phyloP scores from a whole-genome alignment of 306 rosid genomes.

The Cyamopsis tetragonoloba region DNA sequence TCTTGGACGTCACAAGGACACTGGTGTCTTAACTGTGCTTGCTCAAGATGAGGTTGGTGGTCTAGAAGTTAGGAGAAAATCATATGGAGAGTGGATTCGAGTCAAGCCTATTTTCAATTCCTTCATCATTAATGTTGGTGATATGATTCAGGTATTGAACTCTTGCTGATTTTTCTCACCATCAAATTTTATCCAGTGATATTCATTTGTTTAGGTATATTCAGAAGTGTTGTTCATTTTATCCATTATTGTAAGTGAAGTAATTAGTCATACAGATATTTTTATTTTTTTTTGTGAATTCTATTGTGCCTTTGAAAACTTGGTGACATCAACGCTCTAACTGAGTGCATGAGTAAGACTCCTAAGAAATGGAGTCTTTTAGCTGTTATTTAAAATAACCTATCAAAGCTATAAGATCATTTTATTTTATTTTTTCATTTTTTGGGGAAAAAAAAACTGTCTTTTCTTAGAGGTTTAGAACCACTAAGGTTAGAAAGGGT shows the following conservation, averaged over 20 bases:
- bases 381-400: too few species aligned
- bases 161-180: neutral
- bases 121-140: constrained; percentile 70
- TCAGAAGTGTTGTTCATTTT: neutral
- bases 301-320: too few species aligned
- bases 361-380: too few species aligned
- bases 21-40: constrained; percentile 65
- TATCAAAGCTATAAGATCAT: too few species aligned
- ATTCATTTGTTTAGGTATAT: neutral
- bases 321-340: too few species aligned
- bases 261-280: neutral
- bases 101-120: constrained; percentile 63
- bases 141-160: constrained; percentile 55
- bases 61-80: constrained; percentile 52
- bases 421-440: too few species aligned
- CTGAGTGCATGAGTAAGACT: too few species aligned
- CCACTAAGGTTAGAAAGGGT: too few species aligned
- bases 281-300: neutral
- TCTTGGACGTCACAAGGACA: constrained; percentile 84
- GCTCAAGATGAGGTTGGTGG: constrained; percentile 80
- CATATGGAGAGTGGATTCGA: constrained; percentile 67
- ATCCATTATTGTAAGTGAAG: neutral
- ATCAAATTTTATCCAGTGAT: too few species aligned
- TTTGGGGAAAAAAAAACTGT: too few species aligned
- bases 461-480: too few species aligned